Base-by-base conservation (phyloP, 306 rosid genomes). In the Clitoria ternatea region DNA sequence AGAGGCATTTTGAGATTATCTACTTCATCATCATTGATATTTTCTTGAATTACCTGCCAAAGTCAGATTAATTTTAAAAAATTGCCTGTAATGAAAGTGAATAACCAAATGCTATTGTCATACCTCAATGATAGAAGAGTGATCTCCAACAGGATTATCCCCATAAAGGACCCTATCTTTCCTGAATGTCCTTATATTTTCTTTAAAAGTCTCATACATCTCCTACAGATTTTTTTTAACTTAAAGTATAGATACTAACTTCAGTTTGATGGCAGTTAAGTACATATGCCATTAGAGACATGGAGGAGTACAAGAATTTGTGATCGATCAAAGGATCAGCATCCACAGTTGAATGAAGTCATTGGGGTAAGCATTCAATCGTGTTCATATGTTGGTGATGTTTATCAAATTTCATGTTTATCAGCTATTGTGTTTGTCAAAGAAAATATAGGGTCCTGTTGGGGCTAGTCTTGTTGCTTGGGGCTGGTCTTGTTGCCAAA, bases 281-380 rank as follows among this genome's bases (percentile, higher is more conserved):
- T 76, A 72, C 99, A 56, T 91, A 91, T 45, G 99, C 91, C 69
- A 87, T 95, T 73, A 84, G 99, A 79, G 99, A 95, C 68, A 92
- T 78, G 72, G 97, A 95, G 80, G 99, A 95, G 72, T 95, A 91
- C 83, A 86, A 88, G 85, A 95, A 95, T 48, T 95, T 95, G 99
- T 82, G 99, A 95, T 72, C 92, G 99, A 61, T 79, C 97, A 2
- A 95, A 72, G 74, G 96, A 95, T 79, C 99, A 91, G 77, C 91
- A 96, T 14, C 97, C 99, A 1, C 85, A 83, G 77, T 91, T 95
- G 12, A 97, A 95, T 74, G 99, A 95, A 87, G 97, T 95, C 52
- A 79, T 91, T 33, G 97, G 97, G 83, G 99, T 95, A 66, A 74
- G 86, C 68, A 71, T 80, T 75, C 1, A 15, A 44, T 66, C 65